Percentiles rank a stretch among this genome's conserved stretches.
Evolutionary conservation across 805 yeast species (phyloP).

Genomic region (Hanseniaspora mollemarum): DNA sequence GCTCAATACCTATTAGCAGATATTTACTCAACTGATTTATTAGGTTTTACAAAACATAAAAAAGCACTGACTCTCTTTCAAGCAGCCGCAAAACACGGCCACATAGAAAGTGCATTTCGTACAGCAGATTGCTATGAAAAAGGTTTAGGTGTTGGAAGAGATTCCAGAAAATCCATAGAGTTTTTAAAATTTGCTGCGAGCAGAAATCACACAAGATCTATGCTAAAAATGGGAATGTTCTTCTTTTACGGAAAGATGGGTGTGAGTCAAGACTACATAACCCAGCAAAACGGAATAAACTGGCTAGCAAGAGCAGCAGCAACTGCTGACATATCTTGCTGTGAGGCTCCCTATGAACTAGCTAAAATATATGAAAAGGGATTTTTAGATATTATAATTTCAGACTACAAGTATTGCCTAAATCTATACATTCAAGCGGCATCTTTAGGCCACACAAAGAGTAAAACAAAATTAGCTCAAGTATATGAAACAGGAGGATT

Average conservation of each 20-base stretch:
- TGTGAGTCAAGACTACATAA: slow-evolving; percentile 48
- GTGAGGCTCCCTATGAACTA: slow-evolving; percentile 90
- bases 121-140: slow-evolving; percentile 86
- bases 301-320: slow-evolving; percentile 86
- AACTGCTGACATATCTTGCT: slow-evolving; percentile 68
- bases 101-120: slow-evolving; percentile 80
- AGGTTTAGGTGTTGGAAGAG: slow-evolving; percentile 85
- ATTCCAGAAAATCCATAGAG: slow-evolving; percentile 74
- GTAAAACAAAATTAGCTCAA: slow-evolving; percentile 69
- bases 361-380: slow-evolving; percentile 78
- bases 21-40: slow-evolving; percentile 71
- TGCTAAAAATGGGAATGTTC: slow-evolving; percentile 83
- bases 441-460: slow-evolving; percentile 69
- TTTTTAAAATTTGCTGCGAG: slow-evolving; percentile 78
- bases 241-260: slow-evolving; percentile 82
- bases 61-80: slow-evolving; percentile 71
- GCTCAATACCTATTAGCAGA: slow-evolving; percentile 92
- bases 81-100: slow-evolving; percentile 88
- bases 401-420: slow-evolving; percentile 72
- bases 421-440: slow-evolving; percentile 83
- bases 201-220: slow-evolving; percentile 91
- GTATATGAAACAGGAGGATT: slow-evolving; percentile 68
- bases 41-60: slow-evolving; percentile 66
- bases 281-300: slow-evolving; percentile 77
- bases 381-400: slow-evolving; percentile 73